Evolutionary conservation across 805 yeast species (phyloP).

Genomic region (Metschnikowia borealis): DNA sequence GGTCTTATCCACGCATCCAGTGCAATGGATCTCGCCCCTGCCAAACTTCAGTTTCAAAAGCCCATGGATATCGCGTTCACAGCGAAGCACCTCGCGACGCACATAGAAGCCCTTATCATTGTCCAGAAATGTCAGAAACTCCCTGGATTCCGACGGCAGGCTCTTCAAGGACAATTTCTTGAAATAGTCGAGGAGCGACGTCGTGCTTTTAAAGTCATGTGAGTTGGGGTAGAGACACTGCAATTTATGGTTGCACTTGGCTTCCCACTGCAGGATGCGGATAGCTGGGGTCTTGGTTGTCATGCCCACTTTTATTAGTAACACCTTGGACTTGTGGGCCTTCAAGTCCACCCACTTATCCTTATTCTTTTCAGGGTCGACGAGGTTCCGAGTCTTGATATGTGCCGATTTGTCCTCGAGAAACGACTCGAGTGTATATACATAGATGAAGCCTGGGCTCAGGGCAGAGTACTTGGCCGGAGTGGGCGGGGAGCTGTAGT

Average conservation of each 20-base stretch:
- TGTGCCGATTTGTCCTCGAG: conserved; percentile 28
- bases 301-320: conserved; percentile 51
- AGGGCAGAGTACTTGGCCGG: conserved; percentile 1
- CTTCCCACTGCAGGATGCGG: conserved; percentile 50
- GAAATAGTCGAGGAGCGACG: conserved; percentile 8
- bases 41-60: conserved; percentile 40
- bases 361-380: conserved; percentile 12
- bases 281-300: conserved; percentile 43
- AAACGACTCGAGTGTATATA: conserved; percentile 45
- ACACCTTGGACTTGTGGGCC: conserved; percentile 32
- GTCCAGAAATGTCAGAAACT: conserved; percentile 17
- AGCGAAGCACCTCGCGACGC: conserved; percentile 23
- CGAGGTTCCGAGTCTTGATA: conserved; percentile 35
- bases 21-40: conserved; percentile 45
- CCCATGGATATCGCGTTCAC: conserved; percentile 43
- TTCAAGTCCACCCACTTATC: conserved; percentile 33
- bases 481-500: not conserved
- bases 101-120: conserved; percentile 35
- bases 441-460: conserved; percentile 43
- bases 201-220: conserved; percentile 6
- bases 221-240: conserved; percentile 34
- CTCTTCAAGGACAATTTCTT: conserved; percentile 7
- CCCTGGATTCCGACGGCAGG: conserved; percentile 4
- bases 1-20: conserved; percentile 33
- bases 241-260: conserved; percentile 46